phyloP scores from a whole-genome alignment of 352 stramenopile species.

The Thraustochytrium striatum region DNA sequence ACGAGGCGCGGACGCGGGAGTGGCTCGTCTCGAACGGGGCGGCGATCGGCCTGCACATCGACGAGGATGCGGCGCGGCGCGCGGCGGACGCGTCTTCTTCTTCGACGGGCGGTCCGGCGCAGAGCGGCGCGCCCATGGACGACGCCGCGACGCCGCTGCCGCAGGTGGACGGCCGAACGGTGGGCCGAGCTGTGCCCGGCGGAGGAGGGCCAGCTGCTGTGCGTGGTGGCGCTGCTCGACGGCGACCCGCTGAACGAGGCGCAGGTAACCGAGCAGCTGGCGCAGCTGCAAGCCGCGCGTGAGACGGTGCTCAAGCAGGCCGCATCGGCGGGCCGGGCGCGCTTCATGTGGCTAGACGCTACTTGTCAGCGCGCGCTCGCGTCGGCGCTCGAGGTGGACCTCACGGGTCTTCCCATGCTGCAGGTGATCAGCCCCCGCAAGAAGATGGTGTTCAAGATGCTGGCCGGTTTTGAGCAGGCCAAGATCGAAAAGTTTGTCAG shows the following conservation, averaged over 20 bases:
- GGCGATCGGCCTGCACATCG: neutral
- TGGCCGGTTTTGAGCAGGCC: neutral
- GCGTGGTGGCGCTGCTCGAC: conserved; percentile 21
- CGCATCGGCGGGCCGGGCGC: neutral
- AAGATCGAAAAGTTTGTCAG: conserved; percentile 22
- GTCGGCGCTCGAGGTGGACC: neutral
- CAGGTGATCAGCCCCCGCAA: conserved; percentile 21
- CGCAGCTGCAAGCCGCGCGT: neutral
- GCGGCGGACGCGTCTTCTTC: neutral
- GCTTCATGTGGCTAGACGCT: conserved; percentile 40
- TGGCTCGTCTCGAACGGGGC: neutral
- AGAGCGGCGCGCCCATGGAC: neutral
- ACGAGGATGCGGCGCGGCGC: neutral
- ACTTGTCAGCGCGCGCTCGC: conserved; percentile 1
- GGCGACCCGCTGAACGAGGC: conserved; percentile 21
- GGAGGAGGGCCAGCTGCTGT: neutral
- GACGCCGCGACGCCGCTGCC: neutral
- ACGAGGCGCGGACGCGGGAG: neutral
- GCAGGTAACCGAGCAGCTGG: too few relatives aligned
- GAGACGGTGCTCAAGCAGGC: conserved; percentile 2
- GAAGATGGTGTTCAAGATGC: conserved; percentile 20
- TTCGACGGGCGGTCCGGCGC: neutral
- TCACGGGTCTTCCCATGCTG: neutral
- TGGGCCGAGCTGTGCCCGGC: conserved; percentile 18
- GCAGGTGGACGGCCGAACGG: neutral